Evolutionary conservation across 495 filamentous ascomycete genomes (phyloP).

Genomic region (Xanthoparmelia taractica): DNA sequence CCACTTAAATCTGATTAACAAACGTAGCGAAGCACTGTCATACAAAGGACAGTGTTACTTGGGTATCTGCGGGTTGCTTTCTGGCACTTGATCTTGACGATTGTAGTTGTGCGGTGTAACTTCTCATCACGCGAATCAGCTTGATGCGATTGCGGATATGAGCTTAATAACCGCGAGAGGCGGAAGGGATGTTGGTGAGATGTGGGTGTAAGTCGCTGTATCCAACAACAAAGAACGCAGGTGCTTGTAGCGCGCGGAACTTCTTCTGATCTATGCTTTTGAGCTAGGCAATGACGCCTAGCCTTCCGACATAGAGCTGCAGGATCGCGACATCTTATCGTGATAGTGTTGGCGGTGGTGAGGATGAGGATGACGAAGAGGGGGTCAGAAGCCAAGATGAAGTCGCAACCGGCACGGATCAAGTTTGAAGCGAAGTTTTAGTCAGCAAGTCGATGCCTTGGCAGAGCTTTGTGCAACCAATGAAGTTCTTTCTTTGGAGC

Average conservation of each 20-base stretch:
- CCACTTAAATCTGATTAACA: conserved; percentile 16
- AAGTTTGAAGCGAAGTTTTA: conserved; percentile 3
- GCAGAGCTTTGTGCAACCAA: conserved; percentile 2
- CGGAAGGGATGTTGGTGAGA: conserved; percentile 6
- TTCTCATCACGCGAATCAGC: not conserved
- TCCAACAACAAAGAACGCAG: conserved; percentile 7
- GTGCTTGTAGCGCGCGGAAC: conserved; percentile 16
- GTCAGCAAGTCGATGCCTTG: conserved; percentile 5
- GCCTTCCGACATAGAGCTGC: conserved; percentile 29
- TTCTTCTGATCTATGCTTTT: conserved; percentile 24
- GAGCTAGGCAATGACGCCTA: conserved; percentile 42
- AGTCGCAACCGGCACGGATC: conserved; percentile 11
- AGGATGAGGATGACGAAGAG: conserved; percentile 24
- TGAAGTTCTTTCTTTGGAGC: not conserved
- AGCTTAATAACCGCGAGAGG: not conserved
- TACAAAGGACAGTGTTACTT: conserved; percentile 18
- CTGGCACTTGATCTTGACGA: not conserved
- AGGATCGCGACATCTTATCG: conserved; percentile 26
- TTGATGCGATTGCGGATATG: not conserved
- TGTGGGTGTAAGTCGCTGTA: conserved; percentile 6
- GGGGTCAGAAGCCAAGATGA: conserved; percentile 9
- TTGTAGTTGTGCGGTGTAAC: not conserved
- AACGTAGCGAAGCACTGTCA: conserved; percentile 5
- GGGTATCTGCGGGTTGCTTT: not conserved
- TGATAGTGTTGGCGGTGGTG: conserved; percentile 17